phyloP scores from a whole-genome alignment of 2,329 filamentous ascomycete genomes.

The Colletotrichum truncatum region DNA sequence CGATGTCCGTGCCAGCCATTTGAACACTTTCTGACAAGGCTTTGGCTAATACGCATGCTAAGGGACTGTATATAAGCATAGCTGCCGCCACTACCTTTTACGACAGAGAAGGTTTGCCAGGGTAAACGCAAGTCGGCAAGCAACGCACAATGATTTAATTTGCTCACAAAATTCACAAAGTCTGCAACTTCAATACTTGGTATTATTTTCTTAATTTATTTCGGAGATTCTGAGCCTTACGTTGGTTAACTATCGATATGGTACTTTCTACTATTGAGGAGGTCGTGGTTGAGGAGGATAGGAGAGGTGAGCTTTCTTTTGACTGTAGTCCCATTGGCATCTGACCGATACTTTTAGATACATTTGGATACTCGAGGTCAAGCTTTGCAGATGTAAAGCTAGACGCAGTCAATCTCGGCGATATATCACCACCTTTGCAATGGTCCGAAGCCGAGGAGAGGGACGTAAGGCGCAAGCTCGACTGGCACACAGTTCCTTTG shows the following conservation, averaged over 20 bases:
- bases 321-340: too few relatives aligned
- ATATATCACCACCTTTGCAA: not conserved
- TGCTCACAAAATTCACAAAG: too few relatives aligned
- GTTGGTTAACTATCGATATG: not conserved
- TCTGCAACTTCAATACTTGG: not conserved
- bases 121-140: too few relatives aligned
- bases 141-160: too few relatives aligned
- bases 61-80: not conserved
- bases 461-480: slow-evolving; percentile 58
- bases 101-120: not conserved
- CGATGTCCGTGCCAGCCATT: not conserved
- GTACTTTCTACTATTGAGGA: slow-evolving; percentile 7
- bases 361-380: not conserved
- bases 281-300: not conserved
- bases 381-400: not conserved
- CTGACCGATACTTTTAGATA: not conserved
- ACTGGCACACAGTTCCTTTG: slow-evolving; percentile 60
- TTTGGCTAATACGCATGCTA: not conserved
- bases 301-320: not conserved
- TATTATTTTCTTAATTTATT: not conserved
- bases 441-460: slow-evolving; percentile 63
- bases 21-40: too few relatives aligned
- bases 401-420: not conserved
- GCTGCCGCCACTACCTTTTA: not conserved
- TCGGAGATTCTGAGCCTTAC: too few relatives aligned